Percentiles rank a stretch among this genome's conserved stretches.
These are phyloP conservation scores for Trichoderma koningii DNA, from an alignment of 2,329 filamentous ascomycete genomes.

Conservation along the genomic window DNA sequence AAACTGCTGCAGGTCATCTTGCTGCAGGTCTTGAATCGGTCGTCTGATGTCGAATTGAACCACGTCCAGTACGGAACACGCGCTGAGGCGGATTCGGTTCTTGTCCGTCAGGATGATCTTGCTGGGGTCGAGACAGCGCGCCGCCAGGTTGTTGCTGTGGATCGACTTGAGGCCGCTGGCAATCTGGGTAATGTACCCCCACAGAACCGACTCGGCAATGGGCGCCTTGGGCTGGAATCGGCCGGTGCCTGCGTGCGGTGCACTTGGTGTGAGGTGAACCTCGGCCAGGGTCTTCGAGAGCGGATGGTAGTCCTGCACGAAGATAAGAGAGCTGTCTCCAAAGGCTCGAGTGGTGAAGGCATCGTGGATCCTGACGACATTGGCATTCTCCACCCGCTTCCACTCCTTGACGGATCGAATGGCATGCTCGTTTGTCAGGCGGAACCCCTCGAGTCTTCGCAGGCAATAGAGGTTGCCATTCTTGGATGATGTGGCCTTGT, in stretches of 20 bases:
- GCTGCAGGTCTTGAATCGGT: slow-evolving; percentile 74
- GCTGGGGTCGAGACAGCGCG: slow-evolving; percentile 79
- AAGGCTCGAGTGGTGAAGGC: slow-evolving; percentile 93
- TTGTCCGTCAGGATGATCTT: slow-evolving; percentile 91
- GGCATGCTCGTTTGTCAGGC: slow-evolving; percentile 83
- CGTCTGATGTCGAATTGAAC: slow-evolving; percentile 75
- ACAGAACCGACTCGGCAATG: slow-evolving; percentile 74
- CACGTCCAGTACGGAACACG: slow-evolving; percentile 87
- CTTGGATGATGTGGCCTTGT: slow-evolving; percentile 88
- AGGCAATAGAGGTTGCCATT: slow-evolving; percentile 88
- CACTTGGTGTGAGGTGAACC: slow-evolving; percentile 62
- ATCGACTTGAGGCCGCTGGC: slow-evolving; percentile 85
- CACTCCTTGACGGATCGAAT: slow-evolving; percentile 85
- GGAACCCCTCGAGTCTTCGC: slow-evolving; percentile 83
- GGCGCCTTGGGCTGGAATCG: slow-evolving; percentile 49
- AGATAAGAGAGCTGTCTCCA: slow-evolving; percentile 89
- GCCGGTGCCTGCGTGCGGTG: slow-evolving; percentile 45
- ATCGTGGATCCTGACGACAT: slow-evolving; percentile 83
- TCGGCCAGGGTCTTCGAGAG: slow-evolving; percentile 87
- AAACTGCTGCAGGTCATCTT: slow-evolving; percentile 83
- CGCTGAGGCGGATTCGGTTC: slow-evolving; percentile 83
- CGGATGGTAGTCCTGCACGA: slow-evolving; percentile 92
- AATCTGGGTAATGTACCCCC: slow-evolving; percentile 91
- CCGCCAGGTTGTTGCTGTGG: slow-evolving; percentile 78
- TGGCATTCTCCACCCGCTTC: slow-evolving; percentile 80